A percentile compares a stretch with the other conserved stretches of the same genome.
phyloP scores from a whole-genome alignment of 345 rosid genomes.

The Excoecaria agallocha region DNA sequence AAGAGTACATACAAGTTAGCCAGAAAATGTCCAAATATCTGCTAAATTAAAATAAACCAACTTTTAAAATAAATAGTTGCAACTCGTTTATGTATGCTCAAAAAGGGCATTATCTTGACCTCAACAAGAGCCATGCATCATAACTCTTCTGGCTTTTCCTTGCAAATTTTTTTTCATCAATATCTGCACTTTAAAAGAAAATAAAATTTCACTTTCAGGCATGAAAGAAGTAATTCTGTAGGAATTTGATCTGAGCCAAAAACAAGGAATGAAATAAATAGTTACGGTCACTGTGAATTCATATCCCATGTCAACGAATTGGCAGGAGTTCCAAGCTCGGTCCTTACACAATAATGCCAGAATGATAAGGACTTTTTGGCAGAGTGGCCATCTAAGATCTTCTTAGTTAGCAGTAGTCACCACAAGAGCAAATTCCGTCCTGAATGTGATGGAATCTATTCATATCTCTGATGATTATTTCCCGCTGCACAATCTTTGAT shows the following conservation, averaged over 20 bases:
- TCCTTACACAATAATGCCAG: too few relatives aligned
- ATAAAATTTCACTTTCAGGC: background rate
- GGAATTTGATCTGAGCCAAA: background rate
- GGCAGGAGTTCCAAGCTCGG: too few relatives aligned
- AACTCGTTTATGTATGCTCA: background rate
- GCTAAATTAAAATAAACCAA: background rate
- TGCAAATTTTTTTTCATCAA: conserved; percentile 82
- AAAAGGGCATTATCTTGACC: conserved; percentile 57
- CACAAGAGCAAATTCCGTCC: conserved; percentile 68
- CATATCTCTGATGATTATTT: conserved; percentile 75
- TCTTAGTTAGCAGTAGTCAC: conserved; percentile 63
- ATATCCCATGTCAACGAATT: conserved; percentile 81
- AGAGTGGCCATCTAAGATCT: background rate
- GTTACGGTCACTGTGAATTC: conserved; percentile 68
- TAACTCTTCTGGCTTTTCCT: conserved; percentile 80
- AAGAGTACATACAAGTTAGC: background rate
- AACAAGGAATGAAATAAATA: background rate
- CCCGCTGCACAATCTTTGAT: conserved; percentile 58
- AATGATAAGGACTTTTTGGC: background rate
- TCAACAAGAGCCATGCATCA: conserved; percentile 87
- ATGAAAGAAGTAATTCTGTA: background rate
- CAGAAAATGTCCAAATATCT: background rate
- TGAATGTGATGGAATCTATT: conserved; percentile 81
- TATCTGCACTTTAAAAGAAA: conserved; percentile 67
- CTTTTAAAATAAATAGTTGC: background rate